Base-by-base conservation (phyloP, 345 rosid species). In the Gossypium rotundifolium region DNA sequence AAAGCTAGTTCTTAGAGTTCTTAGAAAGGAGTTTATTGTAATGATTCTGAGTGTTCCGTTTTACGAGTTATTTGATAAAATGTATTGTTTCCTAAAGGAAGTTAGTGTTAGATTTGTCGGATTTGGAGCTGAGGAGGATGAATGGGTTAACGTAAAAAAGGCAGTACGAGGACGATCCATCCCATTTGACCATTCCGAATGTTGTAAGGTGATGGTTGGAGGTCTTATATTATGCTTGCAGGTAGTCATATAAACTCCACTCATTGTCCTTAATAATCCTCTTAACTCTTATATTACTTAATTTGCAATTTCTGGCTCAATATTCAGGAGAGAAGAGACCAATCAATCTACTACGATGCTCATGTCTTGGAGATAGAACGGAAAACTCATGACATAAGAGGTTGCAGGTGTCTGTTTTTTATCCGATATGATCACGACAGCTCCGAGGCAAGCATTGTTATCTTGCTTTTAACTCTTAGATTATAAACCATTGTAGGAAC, bases 41-140 rank as follows among this genome's bases (percentile, higher is more conserved):
- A 9, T 55, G 27, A n/a, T 51, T 72, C 23, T 16, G 6, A 38
- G 23, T 13, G 49, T 58, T 33, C 55, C 17, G 17, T 73, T 25
- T 67, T 46, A 22, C 49, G 17, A 75, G 45, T 44, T 72, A 79
- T 74, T 71, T 76, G 76, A 73, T 75, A 51, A 51, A 61, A 64
- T 73, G 63, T 79, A 54, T 82, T 45, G 23, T 77, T 74, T 79
- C 23, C 74, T 88, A 81, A 84, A 90, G 96, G 91, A 91, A 84
- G 89, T 85, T 74, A 87, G 71, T 75, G 89, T 86, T 71, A 87
- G 93, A 91, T 91, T 82, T 81, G 79, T 80, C 70, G 96, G 93
- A 77, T 89, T 83, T 76, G 96, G 96, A 46, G 83, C 91, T 10
- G 90, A 87, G 74, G 91, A 91, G 73, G 93, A 91, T 77, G 96